Base-by-base conservation (phyloP, 441 rosid genomes). In the Pelargonium fulgidum region DNA sequence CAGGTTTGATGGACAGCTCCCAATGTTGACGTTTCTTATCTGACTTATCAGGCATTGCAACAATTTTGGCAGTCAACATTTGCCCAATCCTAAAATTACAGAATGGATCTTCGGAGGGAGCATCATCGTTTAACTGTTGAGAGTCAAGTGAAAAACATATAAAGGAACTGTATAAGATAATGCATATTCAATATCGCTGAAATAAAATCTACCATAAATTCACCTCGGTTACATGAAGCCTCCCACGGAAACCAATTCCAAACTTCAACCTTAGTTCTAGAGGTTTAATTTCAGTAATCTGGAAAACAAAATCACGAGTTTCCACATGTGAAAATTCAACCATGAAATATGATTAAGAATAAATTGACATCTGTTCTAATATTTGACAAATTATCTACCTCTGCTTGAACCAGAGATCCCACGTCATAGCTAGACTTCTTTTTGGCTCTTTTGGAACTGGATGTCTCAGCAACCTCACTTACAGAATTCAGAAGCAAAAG, bases 141-240 rank as follows among this genome's bases (percentile, higher is more conserved):
- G 58, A 61, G 56, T 77, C 44, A 75, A 62, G 39, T 72, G 33
- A 70, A 81, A 77, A 70, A 45, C 9, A 58, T 14, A 19, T 59
- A 69, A 61, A 61, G 52, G 70, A 22, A 11, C 56, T 10, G 14
- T 8, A 33, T 59, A 68, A 48, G 6, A 47, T 44, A 71, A 73
- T 0, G 48, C n/a, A 10, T 12, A 59, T 56, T 16, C 9, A 78
- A 45, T 61, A 68, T 54, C 22, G 3, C 50, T 8, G 47, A 69
- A 56, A 70, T 4, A 66, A 64, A 62, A 67, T 52, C 33, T 62
- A 14, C 68, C 3, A 67, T 62, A 20, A 59, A 36, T 62, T 80
- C 79, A 92, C 99, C 97, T 92, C 99, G 12, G 98, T 95, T 80
- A 92, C 82, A 69, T 89, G 96, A 75, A 90, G 78, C 75, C 98